Evolutionary conservation across 2,329 filamentous ascomycete species (phyloP).

Genomic region (Uncinocarpus reesii): DNA sequence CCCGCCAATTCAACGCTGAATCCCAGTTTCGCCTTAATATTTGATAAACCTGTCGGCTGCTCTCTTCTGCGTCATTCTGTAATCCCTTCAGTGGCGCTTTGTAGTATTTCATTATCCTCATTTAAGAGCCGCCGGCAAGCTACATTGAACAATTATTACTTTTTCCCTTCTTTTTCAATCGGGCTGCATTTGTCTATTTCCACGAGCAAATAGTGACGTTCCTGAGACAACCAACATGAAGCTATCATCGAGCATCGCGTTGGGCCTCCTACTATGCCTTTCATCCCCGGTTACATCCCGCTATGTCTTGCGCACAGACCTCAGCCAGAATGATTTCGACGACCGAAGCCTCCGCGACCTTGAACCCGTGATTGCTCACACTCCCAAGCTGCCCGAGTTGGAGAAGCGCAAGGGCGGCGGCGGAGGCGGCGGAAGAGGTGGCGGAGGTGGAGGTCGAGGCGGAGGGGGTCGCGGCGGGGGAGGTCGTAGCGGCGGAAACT

Average conservation of each 20-base stretch:
- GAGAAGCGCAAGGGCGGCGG: constrained; percentile 44
- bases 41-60: too few relatives aligned
- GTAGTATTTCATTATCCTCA: too few relatives aligned
- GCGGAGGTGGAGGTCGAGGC: constrained; percentile 34
- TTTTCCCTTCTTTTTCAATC: too few relatives aligned
- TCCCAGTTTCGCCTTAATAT: too few relatives aligned
- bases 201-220: neutral
- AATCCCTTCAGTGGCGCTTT: too few relatives aligned
- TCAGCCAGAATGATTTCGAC: constrained; percentile 18
- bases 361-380: constrained; percentile 6
- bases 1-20: too few relatives aligned
- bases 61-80: too few relatives aligned
- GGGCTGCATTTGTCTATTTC: too few relatives aligned
- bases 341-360: neutral
- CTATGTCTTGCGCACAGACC: constrained; percentile 21
- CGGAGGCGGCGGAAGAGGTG: constrained; percentile 38
- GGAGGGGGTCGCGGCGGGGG: constrained; percentile 21
- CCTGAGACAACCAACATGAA: constrained; percentile 24
- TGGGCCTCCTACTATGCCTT: constrained; percentile 23
- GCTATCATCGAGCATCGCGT: constrained; percentile 21
- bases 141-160: too few relatives aligned
- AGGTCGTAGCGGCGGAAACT: constrained; percentile 17
- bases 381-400: constrained; percentile 23
- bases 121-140: too few relatives aligned
- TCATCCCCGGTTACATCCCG: constrained; percentile 24